A percentile compares a stretch with the other conserved stretches of the same genome.
Conservation (phyloP, 768 basidiomycete genomes). For the Trametes maxima region DNA sequence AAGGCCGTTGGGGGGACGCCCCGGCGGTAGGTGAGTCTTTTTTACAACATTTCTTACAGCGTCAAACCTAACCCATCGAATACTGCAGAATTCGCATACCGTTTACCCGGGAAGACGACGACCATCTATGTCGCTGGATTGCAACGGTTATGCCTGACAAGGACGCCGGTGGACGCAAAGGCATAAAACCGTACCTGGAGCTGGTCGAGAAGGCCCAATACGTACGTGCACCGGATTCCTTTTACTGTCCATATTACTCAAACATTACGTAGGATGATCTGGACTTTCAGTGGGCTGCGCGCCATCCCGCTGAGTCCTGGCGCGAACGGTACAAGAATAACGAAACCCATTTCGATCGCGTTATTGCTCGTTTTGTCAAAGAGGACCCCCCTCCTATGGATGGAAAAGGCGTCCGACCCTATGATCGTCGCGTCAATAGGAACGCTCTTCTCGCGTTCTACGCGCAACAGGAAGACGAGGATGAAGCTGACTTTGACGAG, state of each 20-base stretch:
- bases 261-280: slow-evolving; percentile 39
- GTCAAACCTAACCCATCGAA: background rate
- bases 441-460: background rate
- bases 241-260: background rate
- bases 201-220: slow-evolving; percentile 3
- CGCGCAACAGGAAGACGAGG: background rate
- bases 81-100: slow-evolving; percentile 5
- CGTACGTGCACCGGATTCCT: background rate
- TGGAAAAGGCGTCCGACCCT: slow-evolving; percentile 20
- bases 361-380: slow-evolving; percentile 13
- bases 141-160: background rate
- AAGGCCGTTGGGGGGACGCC: slow-evolving; percentile 15
- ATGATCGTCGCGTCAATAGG: slow-evolving; percentile 6
- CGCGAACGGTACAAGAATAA: slow-evolving; percentile 83
- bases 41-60: background rate
- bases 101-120: slow-evolving; percentile 21
- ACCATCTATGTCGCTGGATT: slow-evolving; percentile 13
- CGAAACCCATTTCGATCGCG: slow-evolving; percentile 54
- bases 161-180: slow-evolving; percentile 10
- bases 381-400: slow-evolving; percentile 20
- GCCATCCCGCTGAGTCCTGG: slow-evolving; percentile 87
- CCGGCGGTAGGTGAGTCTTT: background rate
- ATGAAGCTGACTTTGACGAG: background rate
- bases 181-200: slow-evolving; percentile 9
- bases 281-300: slow-evolving; percentile 61